phyloP scores from a whole-genome alignment of 106 monocot genomes.

The Xerophyta viscosa region DNA sequence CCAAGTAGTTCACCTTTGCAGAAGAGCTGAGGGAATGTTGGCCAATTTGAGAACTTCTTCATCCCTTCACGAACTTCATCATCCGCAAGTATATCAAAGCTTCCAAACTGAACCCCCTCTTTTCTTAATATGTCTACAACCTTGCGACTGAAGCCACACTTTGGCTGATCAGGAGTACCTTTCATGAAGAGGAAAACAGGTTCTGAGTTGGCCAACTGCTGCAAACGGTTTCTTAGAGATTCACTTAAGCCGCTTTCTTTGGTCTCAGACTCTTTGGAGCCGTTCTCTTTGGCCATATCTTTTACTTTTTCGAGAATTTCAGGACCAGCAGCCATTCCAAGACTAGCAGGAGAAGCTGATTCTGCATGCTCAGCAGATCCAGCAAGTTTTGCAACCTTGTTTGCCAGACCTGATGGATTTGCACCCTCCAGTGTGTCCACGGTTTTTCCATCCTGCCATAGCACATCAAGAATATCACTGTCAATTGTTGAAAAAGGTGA shows the following conservation, averaged over 20 bases:
- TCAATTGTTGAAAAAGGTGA: too few relatives aligned
- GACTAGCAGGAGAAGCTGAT: constrained; percentile 81
- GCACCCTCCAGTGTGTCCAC: constrained; percentile 88
- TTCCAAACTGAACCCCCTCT: constrained; percentile 74
- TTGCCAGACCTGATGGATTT: constrained; percentile 73
- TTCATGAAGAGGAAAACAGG: constrained; percentile 89
- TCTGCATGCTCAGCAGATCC: constrained; percentile 38
- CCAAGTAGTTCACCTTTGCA: constrained; percentile 89
- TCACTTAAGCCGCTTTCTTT: constrained; percentile 15
- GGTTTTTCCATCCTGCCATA: constrained; percentile 63
- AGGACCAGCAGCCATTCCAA: constrained; percentile 78
- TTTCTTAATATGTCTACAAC: constrained; percentile 70
- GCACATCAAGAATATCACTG: too few relatives aligned
- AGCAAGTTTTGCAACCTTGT: constrained; percentile 76
- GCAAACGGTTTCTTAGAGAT: constrained; percentile 33
- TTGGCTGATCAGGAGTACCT: constrained; percentile 83
- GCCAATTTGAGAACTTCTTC: constrained; percentile 85
- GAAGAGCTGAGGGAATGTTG: constrained; percentile 89
- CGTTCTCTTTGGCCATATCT: constrained; percentile 49
- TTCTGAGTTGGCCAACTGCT: constrained; percentile 60
- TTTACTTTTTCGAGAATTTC: constrained; percentile 63
- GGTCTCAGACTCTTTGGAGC: constrained; percentile 9
- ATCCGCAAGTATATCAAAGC: constrained; percentile 84
- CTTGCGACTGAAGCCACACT: constrained; percentile 70
- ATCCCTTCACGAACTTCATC: constrained; percentile 78